Evolutionary conservation across 345 rosid genomes (phyloP).

Genomic region (Brassica incana): DNA sequence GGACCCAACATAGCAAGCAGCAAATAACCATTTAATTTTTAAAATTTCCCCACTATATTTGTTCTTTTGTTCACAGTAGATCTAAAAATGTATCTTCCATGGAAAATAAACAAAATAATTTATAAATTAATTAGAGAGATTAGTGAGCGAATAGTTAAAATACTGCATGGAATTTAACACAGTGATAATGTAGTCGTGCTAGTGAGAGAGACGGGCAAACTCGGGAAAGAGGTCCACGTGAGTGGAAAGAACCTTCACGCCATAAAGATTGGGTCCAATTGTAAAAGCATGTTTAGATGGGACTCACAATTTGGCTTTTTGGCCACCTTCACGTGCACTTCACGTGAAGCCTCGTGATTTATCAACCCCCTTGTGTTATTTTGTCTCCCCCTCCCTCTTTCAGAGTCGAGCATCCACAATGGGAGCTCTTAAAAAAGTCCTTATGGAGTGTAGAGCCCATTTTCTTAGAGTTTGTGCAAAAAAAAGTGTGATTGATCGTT

Average conservation of each 20-base stretch:
- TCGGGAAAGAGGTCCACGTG: conserved; percentile 1
- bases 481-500: no score
- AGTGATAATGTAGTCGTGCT: not conserved
- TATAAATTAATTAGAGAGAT: not conserved
- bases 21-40: not conserved
- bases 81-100: not conserved
- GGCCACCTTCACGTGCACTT: conserved; percentile 37
- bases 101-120: not conserved
- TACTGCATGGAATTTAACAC: not conserved
- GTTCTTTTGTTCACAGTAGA: not conserved
- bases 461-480: no score
- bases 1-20: no score
- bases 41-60: not conserved
- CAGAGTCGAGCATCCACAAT: no score
- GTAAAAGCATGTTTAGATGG: not conserved
- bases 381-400: not conserved
- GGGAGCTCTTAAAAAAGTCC: no score
- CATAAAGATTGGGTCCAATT: conserved; percentile 18
- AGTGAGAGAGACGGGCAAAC: conserved; percentile 13
- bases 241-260: conserved; percentile 28
- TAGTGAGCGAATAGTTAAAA: not conserved
- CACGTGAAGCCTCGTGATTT: conserved; percentile 38
- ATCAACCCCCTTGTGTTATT: not conserved
- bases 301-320: conserved; percentile 7
- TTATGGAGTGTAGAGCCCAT: no score